Percentiles rank a stretch among this genome's conserved stretches.
phyloP scores from a whole-genome alignment of 352 stramenopile species.

The Globisporangium echinulatum region DNA sequence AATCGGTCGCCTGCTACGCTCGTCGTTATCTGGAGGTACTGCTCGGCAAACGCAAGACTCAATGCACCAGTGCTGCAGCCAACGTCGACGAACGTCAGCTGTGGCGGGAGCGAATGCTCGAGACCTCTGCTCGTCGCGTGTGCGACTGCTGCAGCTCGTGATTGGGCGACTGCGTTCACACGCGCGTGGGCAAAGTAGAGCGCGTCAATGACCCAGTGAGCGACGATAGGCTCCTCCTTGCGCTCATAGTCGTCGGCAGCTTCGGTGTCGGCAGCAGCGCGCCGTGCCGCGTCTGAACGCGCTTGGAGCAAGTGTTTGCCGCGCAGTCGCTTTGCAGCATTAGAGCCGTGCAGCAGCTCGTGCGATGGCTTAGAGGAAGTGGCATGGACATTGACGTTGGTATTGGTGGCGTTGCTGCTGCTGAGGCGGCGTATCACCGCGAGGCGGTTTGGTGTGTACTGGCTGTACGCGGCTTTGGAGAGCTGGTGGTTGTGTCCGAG shows the following conservation, averaged over 20 bases:
- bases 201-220: conserved; percentile 1
- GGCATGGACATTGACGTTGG: too few relatives aligned
- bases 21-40: background rate
- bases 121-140: too few relatives aligned
- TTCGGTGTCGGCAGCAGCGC: background rate
- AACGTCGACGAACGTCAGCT: conserved; percentile 4
- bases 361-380: background rate
- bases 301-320: background rate
- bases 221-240: conserved; percentile 1
- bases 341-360: background rate
- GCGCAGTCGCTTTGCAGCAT: background rate
- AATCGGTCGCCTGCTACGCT: background rate
- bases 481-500: conserved; percentile 3
- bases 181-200: conserved; percentile 1
- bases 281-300: background rate
- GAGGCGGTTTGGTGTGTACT: background rate
- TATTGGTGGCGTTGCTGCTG: too few relatives aligned
- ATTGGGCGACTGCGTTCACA: background rate
- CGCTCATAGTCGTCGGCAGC: conserved; percentile 1
- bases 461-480: background rate
- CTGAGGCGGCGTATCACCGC: background rate
- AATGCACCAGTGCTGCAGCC: conserved; percentile 3
- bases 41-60: conserved; percentile 1
- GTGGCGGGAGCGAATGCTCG: too few relatives aligned
- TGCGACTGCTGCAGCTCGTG: background rate